phyloP scores from a whole-genome alignment of 1,139 yeast genomes.

The Hemisphaericaspora lyxosophila region DNA sequence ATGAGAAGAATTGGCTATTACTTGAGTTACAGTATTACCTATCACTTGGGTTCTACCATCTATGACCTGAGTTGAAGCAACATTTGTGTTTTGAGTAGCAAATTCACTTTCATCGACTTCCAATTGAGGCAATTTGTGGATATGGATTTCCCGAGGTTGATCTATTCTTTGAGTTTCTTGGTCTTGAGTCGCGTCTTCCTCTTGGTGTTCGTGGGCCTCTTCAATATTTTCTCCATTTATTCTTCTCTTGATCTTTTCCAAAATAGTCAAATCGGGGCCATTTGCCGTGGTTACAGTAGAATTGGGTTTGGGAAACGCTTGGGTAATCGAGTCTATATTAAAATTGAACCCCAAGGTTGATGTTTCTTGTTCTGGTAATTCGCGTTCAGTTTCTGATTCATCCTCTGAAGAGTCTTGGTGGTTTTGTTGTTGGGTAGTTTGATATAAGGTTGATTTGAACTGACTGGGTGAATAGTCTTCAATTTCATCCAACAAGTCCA shows the following conservation, averaged over 20 bases:
- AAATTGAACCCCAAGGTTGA: slow-evolving; percentile 14
- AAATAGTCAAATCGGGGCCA: slow-evolving; percentile 13
- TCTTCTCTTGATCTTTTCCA: slow-evolving; percentile 20
- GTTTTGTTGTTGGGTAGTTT: slow-evolving; percentile 11
- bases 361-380: slow-evolving; percentile 5
- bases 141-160: neutral
- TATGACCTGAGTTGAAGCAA: neutral
- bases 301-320: slow-evolving; percentile 9
- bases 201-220: slow-evolving; percentile 3
- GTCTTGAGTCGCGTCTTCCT: slow-evolving; percentile 5
- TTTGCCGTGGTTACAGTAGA: slow-evolving; percentile 1
- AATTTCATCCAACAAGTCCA: slow-evolving; percentile 22
- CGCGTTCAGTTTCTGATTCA: neutral
- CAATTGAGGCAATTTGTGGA: slow-evolving; percentile 29
- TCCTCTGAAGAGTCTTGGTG: neutral
- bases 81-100: neutral
- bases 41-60: slow-evolving; percentile 1
- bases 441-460: slow-evolving; percentile 5
- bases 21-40: slow-evolving; percentile 4
- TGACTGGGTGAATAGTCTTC: slow-evolving; percentile 15
- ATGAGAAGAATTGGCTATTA: neutral
- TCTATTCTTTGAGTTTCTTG: neutral
- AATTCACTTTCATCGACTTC: slow-evolving; percentile 28
- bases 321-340: slow-evolving; percentile 16
- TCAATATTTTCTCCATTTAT: slow-evolving; percentile 15